Conservation (phyloP, 2,329 filamentous ascomycete species). For the Xylaria sp. region DNA sequence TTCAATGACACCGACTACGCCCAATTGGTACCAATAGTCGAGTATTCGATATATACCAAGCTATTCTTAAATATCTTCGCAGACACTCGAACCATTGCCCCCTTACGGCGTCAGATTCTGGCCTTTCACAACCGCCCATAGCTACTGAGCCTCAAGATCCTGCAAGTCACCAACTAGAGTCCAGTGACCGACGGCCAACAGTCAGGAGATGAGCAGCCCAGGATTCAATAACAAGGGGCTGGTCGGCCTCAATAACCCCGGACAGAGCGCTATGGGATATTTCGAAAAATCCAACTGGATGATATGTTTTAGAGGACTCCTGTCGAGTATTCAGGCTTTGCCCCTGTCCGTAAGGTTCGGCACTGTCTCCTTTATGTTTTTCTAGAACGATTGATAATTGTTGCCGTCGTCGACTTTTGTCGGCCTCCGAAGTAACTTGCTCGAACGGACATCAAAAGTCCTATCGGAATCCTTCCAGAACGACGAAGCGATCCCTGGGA, state of each 20-base stretch:
- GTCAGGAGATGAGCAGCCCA: too few relatives aligned
- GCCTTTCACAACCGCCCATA: neutral
- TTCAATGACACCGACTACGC: neutral
- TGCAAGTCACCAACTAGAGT: neutral
- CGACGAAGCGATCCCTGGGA: conserved; percentile 1
- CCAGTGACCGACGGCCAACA: neutral
- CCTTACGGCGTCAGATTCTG: neutral
- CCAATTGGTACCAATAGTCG: neutral
- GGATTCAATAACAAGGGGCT: neutral
- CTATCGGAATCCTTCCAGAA: conserved; percentile 27
- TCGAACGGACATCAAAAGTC: conserved; percentile 2
- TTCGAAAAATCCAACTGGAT: too few relatives aligned
- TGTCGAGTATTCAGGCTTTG: conserved; percentile 1
- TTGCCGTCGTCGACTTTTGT: too few relatives aligned
- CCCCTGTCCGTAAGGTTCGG: too few relatives aligned
- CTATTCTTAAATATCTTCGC: neutral
- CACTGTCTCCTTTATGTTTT: too few relatives aligned
- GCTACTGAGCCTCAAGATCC: neutral
- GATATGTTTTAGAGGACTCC: neutral
- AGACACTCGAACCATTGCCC: neutral
- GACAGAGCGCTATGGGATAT: conserved; percentile 25
- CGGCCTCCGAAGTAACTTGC: too few relatives aligned
- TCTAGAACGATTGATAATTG: too few relatives aligned
- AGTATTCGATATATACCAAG: neutral
- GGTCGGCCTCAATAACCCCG: conserved; percentile 28